These are phyloP conservation scores for Monilinia polystroma DNA, from an alignment of 2,329 filamentous ascomycete species.

Conservation along the genomic window DNA sequence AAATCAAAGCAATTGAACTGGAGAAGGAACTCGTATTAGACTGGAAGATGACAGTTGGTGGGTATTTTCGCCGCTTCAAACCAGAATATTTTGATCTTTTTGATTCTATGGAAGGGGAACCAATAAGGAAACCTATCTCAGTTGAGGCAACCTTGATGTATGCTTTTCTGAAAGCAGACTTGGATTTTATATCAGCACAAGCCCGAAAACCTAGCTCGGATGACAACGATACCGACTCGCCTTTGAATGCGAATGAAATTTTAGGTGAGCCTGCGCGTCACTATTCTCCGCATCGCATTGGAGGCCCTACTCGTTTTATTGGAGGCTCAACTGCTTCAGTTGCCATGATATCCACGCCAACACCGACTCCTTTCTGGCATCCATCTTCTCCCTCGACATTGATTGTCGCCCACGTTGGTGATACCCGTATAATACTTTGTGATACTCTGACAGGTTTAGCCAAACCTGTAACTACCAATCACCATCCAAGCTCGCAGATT, in stretches of 20 bases:
- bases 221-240: conserved; percentile 69
- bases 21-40: conserved; percentile 69
- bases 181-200: conserved; percentile 91
- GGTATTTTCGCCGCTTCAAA: conserved; percentile 89
- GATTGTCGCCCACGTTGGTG: conserved; percentile 86
- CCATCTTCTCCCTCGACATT: conserved; percentile 81
- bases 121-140: conserved; percentile 48
- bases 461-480: conserved; percentile 81
- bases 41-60: conserved; percentile 84
- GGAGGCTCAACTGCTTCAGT: conserved; percentile 92
- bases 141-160: conserved; percentile 83
- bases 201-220: conserved; percentile 75
- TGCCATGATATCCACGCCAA: conserved; percentile 87
- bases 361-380: conserved; percentile 92
- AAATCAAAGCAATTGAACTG: conserved; percentile 62
- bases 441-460: conserved; percentile 79
- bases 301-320: conserved; percentile 76
- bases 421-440: conserved; percentile 88
- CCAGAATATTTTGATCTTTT: conserved; percentile 68
- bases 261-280: conserved; percentile 62
- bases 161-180: conserved; percentile 88
- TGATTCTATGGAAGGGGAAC: conserved; percentile 37
- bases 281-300: conserved; percentile 62
- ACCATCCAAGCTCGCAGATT: conserved; percentile 84
- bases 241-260: conserved; percentile 82